Percentiles rank a stretch among this genome's conserved stretches.
Conservation (phyloP, 352 stramenopile genomes). For the Pythium biforme region DNA sequence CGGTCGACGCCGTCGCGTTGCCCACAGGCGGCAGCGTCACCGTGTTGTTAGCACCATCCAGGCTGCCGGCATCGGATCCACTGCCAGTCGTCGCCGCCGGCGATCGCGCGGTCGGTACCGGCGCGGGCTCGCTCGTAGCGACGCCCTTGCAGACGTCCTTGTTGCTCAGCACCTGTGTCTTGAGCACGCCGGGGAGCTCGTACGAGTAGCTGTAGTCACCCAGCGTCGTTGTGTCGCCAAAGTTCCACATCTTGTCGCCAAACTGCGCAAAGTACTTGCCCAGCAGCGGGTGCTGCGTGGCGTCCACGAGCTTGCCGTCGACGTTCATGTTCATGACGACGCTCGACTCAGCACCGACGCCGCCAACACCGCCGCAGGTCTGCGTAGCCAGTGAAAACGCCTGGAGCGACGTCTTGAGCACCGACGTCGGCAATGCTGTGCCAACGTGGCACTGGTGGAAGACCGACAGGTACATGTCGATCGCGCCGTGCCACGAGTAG, state of each 20-base stretch:
- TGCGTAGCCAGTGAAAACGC: slow-evolving; percentile 44
- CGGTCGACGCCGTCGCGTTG: not conserved
- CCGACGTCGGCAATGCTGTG: slow-evolving; percentile 34
- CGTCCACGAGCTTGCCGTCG: slow-evolving; percentile 47
- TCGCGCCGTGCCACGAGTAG: slow-evolving; percentile 63
- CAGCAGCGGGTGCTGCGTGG: slow-evolving; percentile 55
- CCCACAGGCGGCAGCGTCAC: not conserved
- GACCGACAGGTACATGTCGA: slow-evolving; percentile 71
- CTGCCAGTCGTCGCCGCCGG: slow-evolving; percentile 10
- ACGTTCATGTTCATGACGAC: slow-evolving; percentile 45
- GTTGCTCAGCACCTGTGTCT: slow-evolving; percentile 65
- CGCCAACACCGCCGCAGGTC: slow-evolving; percentile 43
- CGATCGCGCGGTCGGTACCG: not conserved
- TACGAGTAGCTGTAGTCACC: slow-evolving; percentile 76
- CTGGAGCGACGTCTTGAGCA: slow-evolving; percentile 45
- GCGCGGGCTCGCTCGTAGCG: slow-evolving; percentile 39
- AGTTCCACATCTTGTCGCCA: slow-evolving; percentile 57
- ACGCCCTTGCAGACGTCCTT: slow-evolving; percentile 58
- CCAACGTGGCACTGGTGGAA: slow-evolving; percentile 67
- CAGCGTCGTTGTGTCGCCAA: slow-evolving; percentile 59
- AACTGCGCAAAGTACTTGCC: slow-evolving; percentile 62
- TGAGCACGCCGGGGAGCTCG: slow-evolving; percentile 53
- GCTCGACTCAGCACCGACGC: slow-evolving; percentile 33
- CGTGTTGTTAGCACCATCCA: slow-evolving; percentile 2
- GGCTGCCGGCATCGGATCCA: not conserved